A percentile compares a stretch with the other conserved stretches of the same genome.
phyloP scores from a whole-genome alignment of 2,329 filamentous ascomycete genomes.

The Verruconis gallopava region DNA sequence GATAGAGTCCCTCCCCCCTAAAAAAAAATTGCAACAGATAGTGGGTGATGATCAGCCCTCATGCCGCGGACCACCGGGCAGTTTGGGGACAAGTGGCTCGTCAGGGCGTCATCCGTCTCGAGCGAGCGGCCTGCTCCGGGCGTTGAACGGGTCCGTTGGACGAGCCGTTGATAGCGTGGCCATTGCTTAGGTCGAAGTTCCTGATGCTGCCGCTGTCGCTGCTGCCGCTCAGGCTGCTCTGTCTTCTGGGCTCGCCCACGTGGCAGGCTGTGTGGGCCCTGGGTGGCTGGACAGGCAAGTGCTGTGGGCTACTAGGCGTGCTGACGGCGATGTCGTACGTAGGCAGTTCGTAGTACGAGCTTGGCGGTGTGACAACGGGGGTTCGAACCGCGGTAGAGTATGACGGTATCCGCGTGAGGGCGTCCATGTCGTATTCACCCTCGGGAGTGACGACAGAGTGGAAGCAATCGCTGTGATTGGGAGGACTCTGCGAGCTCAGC shows the following conservation, averaged over 20 bases:
- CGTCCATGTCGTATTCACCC: slow-evolving; percentile 30
- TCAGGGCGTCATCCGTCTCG: too few relatives aligned
- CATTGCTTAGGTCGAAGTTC: too few relatives aligned
- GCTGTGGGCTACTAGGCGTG: slow-evolving; percentile 5
- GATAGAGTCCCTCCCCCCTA: too few relatives aligned
- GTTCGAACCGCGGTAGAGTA: slow-evolving; percentile 37
- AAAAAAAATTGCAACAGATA: too few relatives aligned
- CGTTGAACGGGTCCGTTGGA: too few relatives aligned
- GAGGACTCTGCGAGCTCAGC: slow-evolving; percentile 12
- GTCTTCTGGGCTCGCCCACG: not conserved
- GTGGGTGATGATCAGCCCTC: too few relatives aligned
- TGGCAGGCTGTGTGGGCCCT: not conserved
- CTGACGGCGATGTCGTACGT: slow-evolving; percentile 8
- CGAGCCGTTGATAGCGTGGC: too few relatives aligned
- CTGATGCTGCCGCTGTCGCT: not conserved
- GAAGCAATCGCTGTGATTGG: not conserved
- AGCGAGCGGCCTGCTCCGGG: too few relatives aligned
- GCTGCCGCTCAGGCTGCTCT: not conserved
- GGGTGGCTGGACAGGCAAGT: not conserved
- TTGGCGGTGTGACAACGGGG: slow-evolving; percentile 6
- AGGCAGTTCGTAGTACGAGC: not conserved
- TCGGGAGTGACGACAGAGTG: not conserved
- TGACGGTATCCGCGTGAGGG: slow-evolving; percentile 35
- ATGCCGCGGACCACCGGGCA: too few relatives aligned
- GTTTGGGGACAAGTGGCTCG: too few relatives aligned